Conservation (phyloP, 768 basidiomycete species). For the Suillus bovinus region DNA sequence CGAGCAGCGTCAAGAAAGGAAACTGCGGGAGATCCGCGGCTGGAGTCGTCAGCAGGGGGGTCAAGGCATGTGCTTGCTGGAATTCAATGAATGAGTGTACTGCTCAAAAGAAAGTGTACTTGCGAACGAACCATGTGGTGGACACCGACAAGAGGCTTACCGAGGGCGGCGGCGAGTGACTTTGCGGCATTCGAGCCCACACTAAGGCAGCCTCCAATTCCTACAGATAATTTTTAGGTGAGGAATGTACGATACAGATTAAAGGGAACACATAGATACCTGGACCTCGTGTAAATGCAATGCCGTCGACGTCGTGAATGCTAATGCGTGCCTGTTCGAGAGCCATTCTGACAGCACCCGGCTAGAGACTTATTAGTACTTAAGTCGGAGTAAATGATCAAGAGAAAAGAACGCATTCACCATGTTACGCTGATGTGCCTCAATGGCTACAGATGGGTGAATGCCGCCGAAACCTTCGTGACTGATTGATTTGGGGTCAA, state of each 20-base stretch:
- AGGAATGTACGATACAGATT: conserved; percentile 13
- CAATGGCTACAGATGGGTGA: conserved; percentile 74
- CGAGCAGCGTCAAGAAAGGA: conserved; percentile 85
- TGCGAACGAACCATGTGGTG: conserved; percentile 82
- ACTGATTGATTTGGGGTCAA: conserved; percentile 11
- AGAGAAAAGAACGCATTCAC: conserved; percentile 34
- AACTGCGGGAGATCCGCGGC: conserved; percentile 50
- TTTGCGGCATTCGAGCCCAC: conserved; percentile 85
- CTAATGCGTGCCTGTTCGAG: conserved; percentile 62
- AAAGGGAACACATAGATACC: conserved; percentile 39
- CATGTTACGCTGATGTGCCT: conserved; percentile 79
- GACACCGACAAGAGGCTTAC: conserved; percentile 84
- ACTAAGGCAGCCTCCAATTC: conserved; percentile 79
- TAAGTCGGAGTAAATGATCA: neutral
- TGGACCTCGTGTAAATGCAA: conserved; percentile 91
- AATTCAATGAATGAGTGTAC: too few relatives aligned
- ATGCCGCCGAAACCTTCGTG: conserved; percentile 59
- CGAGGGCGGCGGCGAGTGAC: conserved; percentile 72
- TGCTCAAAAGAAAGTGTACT: neutral
- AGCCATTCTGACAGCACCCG: conserved; percentile 67
- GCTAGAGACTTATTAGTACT: conserved; percentile 61
- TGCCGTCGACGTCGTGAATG: conserved; percentile 71
- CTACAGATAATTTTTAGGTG: conserved; percentile 32
- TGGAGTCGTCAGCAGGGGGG: conserved; percentile 65
- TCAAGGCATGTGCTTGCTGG: conserved; percentile 93